phyloP scores from a whole-genome alignment of 2,329 filamentous ascomycete species.

The Xylaria sp. region DNA sequence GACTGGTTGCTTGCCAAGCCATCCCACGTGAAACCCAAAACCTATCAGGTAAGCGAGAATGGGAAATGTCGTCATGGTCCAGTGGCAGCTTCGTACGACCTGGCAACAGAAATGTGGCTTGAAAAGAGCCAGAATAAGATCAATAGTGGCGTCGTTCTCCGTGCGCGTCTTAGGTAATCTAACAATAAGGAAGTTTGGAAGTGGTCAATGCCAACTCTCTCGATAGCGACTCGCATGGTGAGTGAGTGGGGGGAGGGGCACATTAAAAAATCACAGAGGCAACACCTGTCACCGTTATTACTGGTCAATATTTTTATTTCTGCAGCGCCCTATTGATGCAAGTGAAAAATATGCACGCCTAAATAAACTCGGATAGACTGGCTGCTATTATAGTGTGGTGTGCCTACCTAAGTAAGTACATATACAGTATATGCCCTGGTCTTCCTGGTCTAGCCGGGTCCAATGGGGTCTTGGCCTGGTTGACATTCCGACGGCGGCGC shows the following conservation, averaged over 20 bases:
- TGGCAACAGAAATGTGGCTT: not conserved
- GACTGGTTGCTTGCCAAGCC: conserved; percentile 19
- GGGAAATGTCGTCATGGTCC: conserved; percentile 20
- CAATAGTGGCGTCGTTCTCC: not conserved
- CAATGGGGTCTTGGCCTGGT: not conserved
- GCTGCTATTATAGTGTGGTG: not conserved
- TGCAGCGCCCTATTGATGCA: not conserved
- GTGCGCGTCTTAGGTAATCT: no score
- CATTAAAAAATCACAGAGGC: not conserved
- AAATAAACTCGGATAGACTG: not conserved
- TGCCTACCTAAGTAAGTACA: not conserved
- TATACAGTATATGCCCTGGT: not conserved
- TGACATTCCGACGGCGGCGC: conserved; percentile 28
- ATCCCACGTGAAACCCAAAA: conserved; percentile 22
- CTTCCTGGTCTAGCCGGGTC: not conserved
- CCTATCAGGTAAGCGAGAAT: not conserved
- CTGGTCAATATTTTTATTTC: conserved; percentile 1
- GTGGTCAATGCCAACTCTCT: not conserved
- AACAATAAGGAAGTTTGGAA: not conserved
- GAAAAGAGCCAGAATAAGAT: not conserved
- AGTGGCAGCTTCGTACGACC: not conserved
- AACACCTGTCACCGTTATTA: not conserved
- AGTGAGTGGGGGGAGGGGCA: not conserved
- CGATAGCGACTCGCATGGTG: not conserved
- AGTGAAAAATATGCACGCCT: not conserved